These are phyloP conservation scores for Puccinia novopanici DNA, from an alignment of 1,284 basidiomycete genomes.

Conservation along the genomic window DNA sequence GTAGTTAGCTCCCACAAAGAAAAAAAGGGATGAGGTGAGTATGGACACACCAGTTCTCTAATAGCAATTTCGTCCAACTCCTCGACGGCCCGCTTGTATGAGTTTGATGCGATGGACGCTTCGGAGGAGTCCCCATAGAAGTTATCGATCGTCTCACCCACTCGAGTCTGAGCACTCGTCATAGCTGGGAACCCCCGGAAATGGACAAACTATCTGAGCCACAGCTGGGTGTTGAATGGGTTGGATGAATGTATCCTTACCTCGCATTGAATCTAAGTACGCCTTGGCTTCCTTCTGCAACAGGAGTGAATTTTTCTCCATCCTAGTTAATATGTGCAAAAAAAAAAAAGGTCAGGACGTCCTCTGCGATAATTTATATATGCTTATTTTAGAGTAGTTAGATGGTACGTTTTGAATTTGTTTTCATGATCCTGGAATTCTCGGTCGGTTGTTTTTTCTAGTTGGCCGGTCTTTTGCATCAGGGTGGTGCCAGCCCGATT, in stretches of 20 bases:
- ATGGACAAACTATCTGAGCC: background rate
- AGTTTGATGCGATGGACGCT: slow-evolving; percentile 93
- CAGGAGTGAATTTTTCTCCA: slow-evolving; percentile 87
- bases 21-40: slow-evolving; percentile 38
- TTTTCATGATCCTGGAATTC: slow-evolving; percentile 91
- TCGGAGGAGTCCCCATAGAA: slow-evolving; percentile 79
- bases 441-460: slow-evolving; percentile 89
- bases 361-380: slow-evolving; percentile 6
- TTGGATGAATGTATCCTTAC: slow-evolving; percentile 60
- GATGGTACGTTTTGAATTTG: slow-evolving; percentile 75
- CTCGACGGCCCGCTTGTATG: slow-evolving; percentile 92
- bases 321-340: slow-evolving; percentile 63
- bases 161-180: slow-evolving; percentile 85
- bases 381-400: background rate
- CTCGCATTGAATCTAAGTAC: slow-evolving; percentile 90
- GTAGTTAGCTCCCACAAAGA: background rate
- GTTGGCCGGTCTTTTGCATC: slow-evolving; percentile 94
- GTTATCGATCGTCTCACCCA: slow-evolving; percentile 88
- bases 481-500: slow-evolving; percentile 88
- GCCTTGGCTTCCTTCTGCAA: slow-evolving; percentile 94
- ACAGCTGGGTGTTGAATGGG: background rate
- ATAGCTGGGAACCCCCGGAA: slow-evolving; percentile 66
- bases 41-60: slow-evolving; percentile 74
- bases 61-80: slow-evolving; percentile 84
- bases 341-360: background rate